A percentile compares a stretch with the other conserved stretches of the same genome.
Evolutionary conservation across 306 rosid genomes (phyloP).

Genomic region (Mucuna pruriens): DNA sequence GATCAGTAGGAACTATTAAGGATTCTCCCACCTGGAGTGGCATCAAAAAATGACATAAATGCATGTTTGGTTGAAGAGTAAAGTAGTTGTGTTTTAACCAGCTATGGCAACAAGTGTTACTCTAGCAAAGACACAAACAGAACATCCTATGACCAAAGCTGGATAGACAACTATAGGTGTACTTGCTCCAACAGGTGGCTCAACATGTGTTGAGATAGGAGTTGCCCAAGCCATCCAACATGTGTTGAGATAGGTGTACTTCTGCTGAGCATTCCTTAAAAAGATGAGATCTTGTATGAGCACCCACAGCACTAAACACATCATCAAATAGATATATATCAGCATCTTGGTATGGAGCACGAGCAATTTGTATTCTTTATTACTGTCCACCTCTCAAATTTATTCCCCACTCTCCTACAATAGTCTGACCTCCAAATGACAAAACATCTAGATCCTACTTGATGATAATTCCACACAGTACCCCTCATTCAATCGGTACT

Average conservation of each 20-base stretch:
- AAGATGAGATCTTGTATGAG: conserved; percentile 81
- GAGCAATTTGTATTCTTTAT: conserved; percentile 76
- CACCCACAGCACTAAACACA: conserved; percentile 82
- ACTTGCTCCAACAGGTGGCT: conserved; percentile 40
- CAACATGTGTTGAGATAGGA: conserved; percentile 52
- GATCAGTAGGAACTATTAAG: conserved; percentile 53
- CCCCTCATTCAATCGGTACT: no score
- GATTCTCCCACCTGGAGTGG: conserved; percentile 76
- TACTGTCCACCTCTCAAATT: conserved; percentile 78
- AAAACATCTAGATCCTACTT: conserved; percentile 64
- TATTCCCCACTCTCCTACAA: conserved; percentile 76
- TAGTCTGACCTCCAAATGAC: conserved; percentile 70
- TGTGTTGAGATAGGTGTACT: no score
- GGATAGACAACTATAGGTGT: conserved; percentile 50
- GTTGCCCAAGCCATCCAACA: conserved; percentile 85
- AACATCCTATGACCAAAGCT: conserved; percentile 58
- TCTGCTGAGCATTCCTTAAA: conserved; percentile 64
- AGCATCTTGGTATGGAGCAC: conserved; percentile 72
- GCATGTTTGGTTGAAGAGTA: conserved; percentile 69
- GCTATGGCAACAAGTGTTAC: conserved; percentile 45
- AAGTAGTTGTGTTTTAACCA: conserved; percentile 62
- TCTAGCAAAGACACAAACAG: conserved; percentile 51
- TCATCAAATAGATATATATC: conserved; percentile 81
- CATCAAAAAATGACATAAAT: conserved; percentile 63
- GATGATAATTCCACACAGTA: conserved; percentile 49